Evolutionary conservation across 164 flowering plant genomes (phyloP).

Genomic region (Stephania cephalantha): DNA sequence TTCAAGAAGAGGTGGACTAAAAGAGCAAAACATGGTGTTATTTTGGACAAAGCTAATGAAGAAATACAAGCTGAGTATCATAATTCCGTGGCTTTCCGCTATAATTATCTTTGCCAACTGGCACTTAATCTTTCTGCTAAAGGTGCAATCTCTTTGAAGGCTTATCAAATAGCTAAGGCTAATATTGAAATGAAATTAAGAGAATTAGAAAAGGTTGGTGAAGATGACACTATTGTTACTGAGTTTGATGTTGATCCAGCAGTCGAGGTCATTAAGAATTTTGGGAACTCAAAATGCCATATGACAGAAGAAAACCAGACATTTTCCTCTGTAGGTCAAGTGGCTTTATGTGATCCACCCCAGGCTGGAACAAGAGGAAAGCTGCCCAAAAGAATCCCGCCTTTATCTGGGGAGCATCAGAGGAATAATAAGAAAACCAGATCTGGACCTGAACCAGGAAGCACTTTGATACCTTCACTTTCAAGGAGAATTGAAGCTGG

Average conservation of each 20-base stretch:
- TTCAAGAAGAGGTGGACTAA: conserved; percentile 21
- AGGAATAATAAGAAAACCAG: conserved; percentile 17
- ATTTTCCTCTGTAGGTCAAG: conserved; percentile 10
- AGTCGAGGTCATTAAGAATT: conserved; percentile 3
- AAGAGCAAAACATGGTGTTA: conserved; percentile 16
- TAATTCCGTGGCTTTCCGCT: conserved; percentile 13
- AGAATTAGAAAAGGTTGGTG: conserved; percentile 16
- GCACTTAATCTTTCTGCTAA: conserved; percentile 17
- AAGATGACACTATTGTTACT: conserved; percentile 4
- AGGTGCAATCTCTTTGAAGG: conserved; percentile 17
- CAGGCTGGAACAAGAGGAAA: conserved; percentile 14
- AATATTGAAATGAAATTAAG: conserved; percentile 12
- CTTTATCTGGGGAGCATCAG: conserved; percentile 9
- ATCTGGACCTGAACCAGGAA: conserved; percentile 12
- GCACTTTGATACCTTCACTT: conserved; percentile 7
- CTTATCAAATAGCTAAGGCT: conserved; percentile 13
- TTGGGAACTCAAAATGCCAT: conserved; percentile 1
- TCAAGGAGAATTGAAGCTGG: conserved; percentile 9
- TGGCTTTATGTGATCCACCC: conserved; percentile 10
- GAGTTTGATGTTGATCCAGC: conserved; percentile 5
- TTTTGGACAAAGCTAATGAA: conserved; percentile 5
- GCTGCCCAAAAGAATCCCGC: conserved; percentile 13
- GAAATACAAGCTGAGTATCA: conserved; percentile 7
- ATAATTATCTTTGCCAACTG: conserved; percentile 15
- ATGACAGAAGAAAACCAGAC: conserved; percentile 6